Base-by-base conservation (phyloP, 2,329 filamentous ascomycete species). In the Rhinocladiella mackenziei region DNA sequence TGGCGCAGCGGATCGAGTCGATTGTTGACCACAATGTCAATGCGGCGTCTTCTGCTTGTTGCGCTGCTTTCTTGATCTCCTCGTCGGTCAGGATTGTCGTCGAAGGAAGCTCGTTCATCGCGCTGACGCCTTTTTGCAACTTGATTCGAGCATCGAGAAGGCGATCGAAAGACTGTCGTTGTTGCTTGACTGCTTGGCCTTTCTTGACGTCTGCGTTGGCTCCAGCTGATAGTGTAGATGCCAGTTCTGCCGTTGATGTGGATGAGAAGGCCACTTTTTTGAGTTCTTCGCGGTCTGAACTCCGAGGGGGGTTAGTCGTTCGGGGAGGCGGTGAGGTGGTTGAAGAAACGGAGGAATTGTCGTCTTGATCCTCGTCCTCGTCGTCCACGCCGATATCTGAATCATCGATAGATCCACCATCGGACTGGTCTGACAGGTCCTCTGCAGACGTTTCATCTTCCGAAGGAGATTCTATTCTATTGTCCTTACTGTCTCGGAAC, bases 71-170 rank as follows among this genome's bases (percentile, higher is more conserved):
- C 17, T 53, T 43, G 14, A 50, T 37, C 6, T 55, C 46, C 29
- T 69, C 60, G 2, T 52, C 59, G 44, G 62, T 56, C 26, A 53
- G 58, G 2, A 65, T 62, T 4, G 59, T 61, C 4, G 60, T 56
- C 2, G 73, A 65, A 10, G 60, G 57, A 1, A 94, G 72, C 1
- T 88, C 84, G 64, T 96, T 96, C 18, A 83, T 78, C 0, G 86
- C 83, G 11, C 92, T 77, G 10, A 98, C 69, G 1, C 86, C 88
- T 65, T 96, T 97, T 64, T 98, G 94, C 13, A 98, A 70, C 49
- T 91, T 86, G 60, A 98, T 96, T 14, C 92, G 82, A 10, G 89
- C 78, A 66, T 95, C 94, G 22, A 98, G 76, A 1, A 97, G 77
- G 0, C 86, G 80, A 56, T 97, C 91, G 60, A 95, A 98, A 1